Percentiles rank a stretch among this genome's conserved stretches.
These are phyloP conservation scores for Pyronema domesticum DNA, from an alignment of 495 filamentous ascomycete species.

Conservation along the genomic window DNA sequence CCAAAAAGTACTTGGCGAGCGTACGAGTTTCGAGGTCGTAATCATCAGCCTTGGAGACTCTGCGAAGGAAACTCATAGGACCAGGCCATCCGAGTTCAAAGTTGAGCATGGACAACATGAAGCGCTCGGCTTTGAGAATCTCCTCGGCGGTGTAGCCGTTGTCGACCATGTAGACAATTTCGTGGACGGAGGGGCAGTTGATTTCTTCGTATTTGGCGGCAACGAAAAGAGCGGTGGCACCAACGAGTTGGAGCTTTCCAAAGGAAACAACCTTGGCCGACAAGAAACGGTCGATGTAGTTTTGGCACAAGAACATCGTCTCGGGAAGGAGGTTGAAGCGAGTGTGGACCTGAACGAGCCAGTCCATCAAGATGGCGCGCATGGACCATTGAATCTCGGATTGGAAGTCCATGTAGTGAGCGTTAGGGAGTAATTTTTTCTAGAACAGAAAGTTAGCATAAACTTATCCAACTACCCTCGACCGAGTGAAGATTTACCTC, in stretches of 20 bases:
- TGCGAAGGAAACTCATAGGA: conserved; percentile 90
- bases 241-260: conserved; percentile 86
- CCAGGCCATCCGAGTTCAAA: conserved; percentile 94
- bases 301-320: conserved; percentile 81
- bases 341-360: conserved; percentile 87
- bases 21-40: conserved; percentile 93
- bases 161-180: conserved; percentile 98
- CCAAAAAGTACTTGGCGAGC: conserved; percentile 93
- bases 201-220: conserved; percentile 98
- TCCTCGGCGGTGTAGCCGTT: conserved; percentile 73
- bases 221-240: conserved; percentile 87
- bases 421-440: conserved; percentile 65
- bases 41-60: conserved; percentile 96
- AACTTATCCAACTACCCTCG: neutral
- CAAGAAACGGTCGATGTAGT: conserved; percentile 93
- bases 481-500: conserved; percentile 45
- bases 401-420: conserved; percentile 91
- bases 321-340: conserved; percentile 84
- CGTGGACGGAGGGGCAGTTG: conserved; percentile 80
- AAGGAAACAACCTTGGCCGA: conserved; percentile 88
- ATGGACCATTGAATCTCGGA: conserved; percentile 98
- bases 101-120: conserved; percentile 90
- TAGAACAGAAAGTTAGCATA: conserved; percentile 24
- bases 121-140: conserved; percentile 90
- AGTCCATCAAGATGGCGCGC: conserved; percentile 94